Conservation (phyloP, 106 monocot genomes). For the Agapanthus africanus region DNA sequence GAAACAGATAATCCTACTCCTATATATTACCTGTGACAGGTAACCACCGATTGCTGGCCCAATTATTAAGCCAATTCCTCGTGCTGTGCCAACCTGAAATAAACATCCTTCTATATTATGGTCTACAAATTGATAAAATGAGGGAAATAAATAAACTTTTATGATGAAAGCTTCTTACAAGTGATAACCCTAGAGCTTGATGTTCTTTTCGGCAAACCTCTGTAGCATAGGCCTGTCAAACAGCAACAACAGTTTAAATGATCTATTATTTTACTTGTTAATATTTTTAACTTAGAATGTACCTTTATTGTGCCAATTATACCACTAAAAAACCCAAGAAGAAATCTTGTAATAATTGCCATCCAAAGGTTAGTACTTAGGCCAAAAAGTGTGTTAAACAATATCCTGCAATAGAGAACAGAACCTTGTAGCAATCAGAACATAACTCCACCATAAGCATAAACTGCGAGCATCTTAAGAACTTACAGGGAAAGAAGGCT, state of each 20-base stretch:
- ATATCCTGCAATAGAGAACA: constrained; percentile 32
- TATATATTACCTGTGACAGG: constrained; percentile 66
- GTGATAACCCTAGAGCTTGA: constrained; percentile 61
- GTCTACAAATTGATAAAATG: background rate
- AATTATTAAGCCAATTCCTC: constrained; percentile 59
- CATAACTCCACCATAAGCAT: background rate
- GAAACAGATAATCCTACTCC: background rate
- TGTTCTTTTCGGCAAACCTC: constrained; percentile 63
- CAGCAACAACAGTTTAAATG: background rate
- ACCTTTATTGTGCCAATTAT: constrained; percentile 63
- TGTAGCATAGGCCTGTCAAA: constrained; percentile 51
- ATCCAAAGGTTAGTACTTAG: constrained; percentile 79
- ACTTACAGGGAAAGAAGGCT: constrained; percentile 57
- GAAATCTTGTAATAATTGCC: constrained; percentile 75
- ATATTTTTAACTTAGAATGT: background rate
- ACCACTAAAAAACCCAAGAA: constrained; percentile 74
- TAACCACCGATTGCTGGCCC: constrained; percentile 82
- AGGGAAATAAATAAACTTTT: background rate
- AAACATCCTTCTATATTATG: background rate
- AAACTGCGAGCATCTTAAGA: background rate
- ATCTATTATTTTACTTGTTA: background rate
- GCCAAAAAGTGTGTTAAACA: constrained; percentile 79
- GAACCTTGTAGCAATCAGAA: background rate
- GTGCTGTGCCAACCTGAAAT: constrained; percentile 46
- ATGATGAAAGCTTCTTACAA: constrained; percentile 30